phyloP scores from a whole-genome alignment of 768 basidiomycete species.

The Kondoa malvinella region DNA sequence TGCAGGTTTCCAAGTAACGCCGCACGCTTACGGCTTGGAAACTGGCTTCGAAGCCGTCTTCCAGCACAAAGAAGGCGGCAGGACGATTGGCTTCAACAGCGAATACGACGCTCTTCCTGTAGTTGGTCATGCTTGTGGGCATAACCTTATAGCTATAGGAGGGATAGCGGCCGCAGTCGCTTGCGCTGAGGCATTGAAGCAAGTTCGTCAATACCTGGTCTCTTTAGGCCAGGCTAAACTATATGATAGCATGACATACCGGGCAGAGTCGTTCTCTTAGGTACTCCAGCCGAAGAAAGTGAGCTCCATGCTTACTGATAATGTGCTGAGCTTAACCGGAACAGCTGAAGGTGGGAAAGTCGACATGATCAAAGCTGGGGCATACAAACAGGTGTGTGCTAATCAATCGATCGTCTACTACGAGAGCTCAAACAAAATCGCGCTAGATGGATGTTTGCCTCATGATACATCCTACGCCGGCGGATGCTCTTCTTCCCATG shows the following conservation, averaged over 20 bases:
- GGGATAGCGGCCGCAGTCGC: slow-evolving; percentile 16
- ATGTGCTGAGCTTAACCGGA: slow-evolving; percentile 40
- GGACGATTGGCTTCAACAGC: slow-evolving; percentile 16
- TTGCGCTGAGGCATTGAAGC: slow-evolving; percentile 3
- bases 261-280: slow-evolving; percentile 22
- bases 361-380: slow-evolving; percentile 49
- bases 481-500: slow-evolving; percentile 47
- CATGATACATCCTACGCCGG: slow-evolving; percentile 59
- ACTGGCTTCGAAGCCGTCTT: slow-evolving; percentile 24
- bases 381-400: slow-evolving; percentile 54
- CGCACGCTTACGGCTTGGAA: slow-evolving; percentile 20
- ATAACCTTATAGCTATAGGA: slow-evolving; percentile 17
- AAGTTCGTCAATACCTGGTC: not conserved
- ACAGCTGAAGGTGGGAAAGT: slow-evolving; percentile 51
- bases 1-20: slow-evolving; percentile 16
- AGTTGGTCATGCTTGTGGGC: slow-evolving; percentile 2
- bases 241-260: slow-evolving; percentile 20
- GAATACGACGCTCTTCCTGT: slow-evolving; percentile 8
- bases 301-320: not conserved
- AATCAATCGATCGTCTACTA: slow-evolving; percentile 35
- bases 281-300: slow-evolving; percentile 18
- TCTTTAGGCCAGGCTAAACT: slow-evolving; percentile 27
- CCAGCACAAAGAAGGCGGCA: slow-evolving; percentile 20
- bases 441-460: slow-evolving; percentile 40
- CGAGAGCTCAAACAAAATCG: not conserved